Evolutionary conservation across 2,329 filamentous ascomycete species (phyloP), one percentile per base, ranked within the genome.

Genomic region (Aaosphaeria pasadenensis): DNA sequence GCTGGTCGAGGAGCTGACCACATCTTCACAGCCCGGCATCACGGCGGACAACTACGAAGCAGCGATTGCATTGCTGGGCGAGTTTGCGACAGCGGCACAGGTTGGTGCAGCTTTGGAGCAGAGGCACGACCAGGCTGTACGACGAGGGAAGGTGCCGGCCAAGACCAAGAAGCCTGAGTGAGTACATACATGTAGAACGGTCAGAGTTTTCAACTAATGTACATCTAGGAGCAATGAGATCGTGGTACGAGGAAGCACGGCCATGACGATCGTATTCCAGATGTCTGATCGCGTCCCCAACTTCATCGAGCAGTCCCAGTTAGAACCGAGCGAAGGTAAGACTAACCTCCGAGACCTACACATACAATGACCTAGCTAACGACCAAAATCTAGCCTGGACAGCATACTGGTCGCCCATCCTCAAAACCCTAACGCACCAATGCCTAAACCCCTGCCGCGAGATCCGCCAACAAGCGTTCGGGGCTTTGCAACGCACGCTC

Each of bases 31-130:
- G 13, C 85, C 88, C 11, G 88, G 91, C 5, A 88, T 99, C 44
- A 92, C 91, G 50, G 89, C 91, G 28, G 94, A 97, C 64, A 99
- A 99, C 59, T 99, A 97, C 61, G 91, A 96, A 64, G 86, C 89
- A 24, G 88, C 89, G 4, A 86, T 99, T 46, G 79, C 81, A 30
- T 77, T 99, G 24, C 80, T 96, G 28, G 95, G 95, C 59, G 88
- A 92, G 52, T 97, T 97, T 70, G 90, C 94, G 3, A 88, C 87
- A 5, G 87, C 88, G 30, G 91, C 87, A 41, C 88, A 86, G 57
- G 77, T 91, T 7, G 87, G 86, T 6, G 84, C 86, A 7, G 71
- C 80, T 4, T 77, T 84, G 33, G 87, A 95, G 66, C 86, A 89
- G 56, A 81, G 84, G 55, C 75, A 80, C 46, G 87, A 89, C 52